Percentiles rank a stretch among this genome's conserved stretches.
These are phyloP conservation scores for Magnusiomyces tetraspermus DNA, from an alignment of 1,139 yeast species.

Conservation along the genomic window DNA sequence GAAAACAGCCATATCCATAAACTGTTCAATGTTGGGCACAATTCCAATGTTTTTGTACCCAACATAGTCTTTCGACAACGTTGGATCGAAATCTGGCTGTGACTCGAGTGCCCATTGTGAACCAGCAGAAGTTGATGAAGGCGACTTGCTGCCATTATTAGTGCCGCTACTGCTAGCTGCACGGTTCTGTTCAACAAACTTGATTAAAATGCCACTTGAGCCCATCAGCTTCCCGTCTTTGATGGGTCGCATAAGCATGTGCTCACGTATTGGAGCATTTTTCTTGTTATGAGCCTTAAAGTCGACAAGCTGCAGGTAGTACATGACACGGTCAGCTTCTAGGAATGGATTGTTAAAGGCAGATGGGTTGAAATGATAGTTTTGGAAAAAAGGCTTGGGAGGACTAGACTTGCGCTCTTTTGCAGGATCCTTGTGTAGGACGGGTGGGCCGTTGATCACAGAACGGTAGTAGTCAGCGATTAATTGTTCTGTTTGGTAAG, in stretches of 20 bases:
- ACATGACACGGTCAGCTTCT: neutral
- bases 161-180: neutral
- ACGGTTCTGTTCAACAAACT: neutral
- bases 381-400: slow-evolving; percentile 3
- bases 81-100: slow-evolving; percentile 4
- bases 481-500: neutral
- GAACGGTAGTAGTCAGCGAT: neutral
- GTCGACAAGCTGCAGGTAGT: neutral
- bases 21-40: slow-evolving; percentile 3
- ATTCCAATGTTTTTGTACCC: slow-evolving; percentile 5
- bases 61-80: neutral
- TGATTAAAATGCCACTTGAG: neutral
- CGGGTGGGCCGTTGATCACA: neutral
- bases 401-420: neutral
- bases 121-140: neutral
- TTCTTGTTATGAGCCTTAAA: neutral
- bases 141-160: neutral
- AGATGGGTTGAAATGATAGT: neutral
- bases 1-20: slow-evolving; percentile 1
- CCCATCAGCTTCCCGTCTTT: neutral
- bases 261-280: neutral
- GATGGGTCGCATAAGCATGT: neutral
- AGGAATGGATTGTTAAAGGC: neutral
- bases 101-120: slow-evolving; percentile 3
- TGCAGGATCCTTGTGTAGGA: neutral